These are phyloP conservation scores for Penicillium longicatenatum DNA, from an alignment of 495 filamentous ascomycete genomes.

Conservation along the genomic window DNA sequence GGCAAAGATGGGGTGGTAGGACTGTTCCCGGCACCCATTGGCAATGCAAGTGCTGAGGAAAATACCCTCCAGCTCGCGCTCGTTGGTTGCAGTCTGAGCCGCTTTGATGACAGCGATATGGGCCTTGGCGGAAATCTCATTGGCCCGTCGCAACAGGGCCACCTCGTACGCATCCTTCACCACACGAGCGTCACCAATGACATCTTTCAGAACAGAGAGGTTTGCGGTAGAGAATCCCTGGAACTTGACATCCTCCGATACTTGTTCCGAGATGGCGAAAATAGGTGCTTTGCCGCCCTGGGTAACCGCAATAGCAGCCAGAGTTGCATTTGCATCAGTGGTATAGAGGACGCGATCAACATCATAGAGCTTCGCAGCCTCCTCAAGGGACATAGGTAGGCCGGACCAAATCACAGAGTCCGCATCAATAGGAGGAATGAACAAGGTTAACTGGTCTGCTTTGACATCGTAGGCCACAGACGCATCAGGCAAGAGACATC, in stretches of 20 bases:
- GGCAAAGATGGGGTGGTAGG: slow-evolving; percentile 85
- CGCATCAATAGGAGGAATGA: slow-evolving; percentile 86
- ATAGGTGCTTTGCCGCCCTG: slow-evolving; percentile 53
- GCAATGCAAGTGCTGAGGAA: slow-evolving; percentile 78
- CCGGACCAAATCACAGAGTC: slow-evolving; percentile 96
- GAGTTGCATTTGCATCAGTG: slow-evolving; percentile 66
- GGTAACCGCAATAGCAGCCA: slow-evolving; percentile 49
- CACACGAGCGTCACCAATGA: slow-evolving; percentile 76
- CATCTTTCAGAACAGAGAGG: slow-evolving; percentile 63
- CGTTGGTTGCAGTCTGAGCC: slow-evolving; percentile 67
- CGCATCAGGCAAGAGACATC: slow-evolving; percentile 80
- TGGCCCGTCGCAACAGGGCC: slow-evolving; percentile 79
- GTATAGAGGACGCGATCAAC: slow-evolving; percentile 75
- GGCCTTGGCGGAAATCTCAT: slow-evolving; percentile 73
- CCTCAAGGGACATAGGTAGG: slow-evolving; percentile 72
- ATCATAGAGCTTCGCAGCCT: slow-evolving; percentile 77
- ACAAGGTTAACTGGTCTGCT: slow-evolving; percentile 74
- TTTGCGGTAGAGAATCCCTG: slow-evolving; percentile 64
- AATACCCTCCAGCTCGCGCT: slow-evolving; percentile 78
- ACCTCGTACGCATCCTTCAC: slow-evolving; percentile 86
- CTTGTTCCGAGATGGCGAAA: slow-evolving; percentile 71
- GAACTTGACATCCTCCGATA: slow-evolving; percentile 65
- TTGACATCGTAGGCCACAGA: slow-evolving; percentile 79
- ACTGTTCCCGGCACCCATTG: slow-evolving; percentile 71
- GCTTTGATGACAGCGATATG: slow-evolving; percentile 71